Percentiles rank a stretch among this genome's conserved stretches.
Evolutionary conservation across 2,329 filamentous ascomycete species (phyloP).

Genomic region (Penicillium decumbens): DNA sequence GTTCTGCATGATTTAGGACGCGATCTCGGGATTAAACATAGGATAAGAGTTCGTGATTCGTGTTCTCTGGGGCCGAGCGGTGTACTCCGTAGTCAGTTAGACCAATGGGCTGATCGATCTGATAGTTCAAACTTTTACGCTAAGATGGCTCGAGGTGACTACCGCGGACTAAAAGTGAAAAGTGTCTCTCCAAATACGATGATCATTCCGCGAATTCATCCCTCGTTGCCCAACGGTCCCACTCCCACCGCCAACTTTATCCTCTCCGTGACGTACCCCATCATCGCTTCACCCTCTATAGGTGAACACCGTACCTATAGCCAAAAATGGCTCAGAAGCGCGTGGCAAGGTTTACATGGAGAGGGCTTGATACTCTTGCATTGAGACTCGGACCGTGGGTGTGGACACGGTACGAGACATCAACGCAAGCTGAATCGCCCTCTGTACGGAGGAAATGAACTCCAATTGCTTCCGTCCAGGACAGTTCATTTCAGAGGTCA

Average conservation of each 20-base stretch:
- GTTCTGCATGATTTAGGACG: neutral
- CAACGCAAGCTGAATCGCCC: neutral
- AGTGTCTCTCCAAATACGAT: neutral
- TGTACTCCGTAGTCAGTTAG: neutral
- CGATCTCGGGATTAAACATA: neutral
- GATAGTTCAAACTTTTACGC: neutral
- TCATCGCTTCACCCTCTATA: too few relatives aligned
- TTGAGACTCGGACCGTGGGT: neutral
- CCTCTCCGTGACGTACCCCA: neutral
- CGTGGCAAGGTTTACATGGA: neutral
- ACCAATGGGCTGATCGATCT: neutral
- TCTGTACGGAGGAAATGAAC: too few relatives aligned
- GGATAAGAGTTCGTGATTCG: neutral
- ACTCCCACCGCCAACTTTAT: neutral
- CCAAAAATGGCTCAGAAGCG: neutral
- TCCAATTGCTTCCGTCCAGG: too few relatives aligned
- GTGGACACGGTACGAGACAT: neutral
- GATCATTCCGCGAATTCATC: slow-evolving; percentile 11
- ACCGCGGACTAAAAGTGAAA: too few relatives aligned
- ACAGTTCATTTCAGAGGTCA: too few relatives aligned
- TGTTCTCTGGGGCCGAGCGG: neutral
- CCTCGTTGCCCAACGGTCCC: slow-evolving; percentile 18
- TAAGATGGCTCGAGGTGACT: neutral
- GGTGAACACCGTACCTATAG: too few relatives aligned
- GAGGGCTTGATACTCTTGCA: neutral